Evolutionary conservation across 2,329 filamentous ascomycete genomes (phyloP).

Genomic region (Metarhizium rileyi): DNA sequence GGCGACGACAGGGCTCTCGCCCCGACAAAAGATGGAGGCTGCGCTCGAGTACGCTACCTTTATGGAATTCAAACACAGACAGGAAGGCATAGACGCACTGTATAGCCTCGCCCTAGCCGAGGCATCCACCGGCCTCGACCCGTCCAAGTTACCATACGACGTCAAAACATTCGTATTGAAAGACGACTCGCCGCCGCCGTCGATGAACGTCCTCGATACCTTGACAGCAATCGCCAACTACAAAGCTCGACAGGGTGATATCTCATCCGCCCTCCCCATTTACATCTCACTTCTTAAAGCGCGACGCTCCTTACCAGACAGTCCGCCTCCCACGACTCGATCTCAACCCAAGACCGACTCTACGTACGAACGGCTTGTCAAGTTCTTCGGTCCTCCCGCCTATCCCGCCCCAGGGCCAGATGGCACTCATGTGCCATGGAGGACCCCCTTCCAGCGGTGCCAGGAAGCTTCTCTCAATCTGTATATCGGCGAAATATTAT

Average conservation of each 20-base stretch:
- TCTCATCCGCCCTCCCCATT: conserved; percentile 66
- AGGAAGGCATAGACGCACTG: conserved; percentile 58
- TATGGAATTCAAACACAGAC: conserved; percentile 65
- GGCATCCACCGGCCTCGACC: conserved; percentile 47
- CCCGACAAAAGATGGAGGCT: conserved; percentile 71
- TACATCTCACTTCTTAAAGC: conserved; percentile 78
- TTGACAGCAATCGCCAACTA: conserved; percentile 73
- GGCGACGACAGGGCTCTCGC: conserved; percentile 67
- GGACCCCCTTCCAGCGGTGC: conserved; percentile 58
- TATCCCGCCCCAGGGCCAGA: conserved; percentile 65
- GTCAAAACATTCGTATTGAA: conserved; percentile 53
- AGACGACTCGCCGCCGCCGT: conserved; percentile 46
- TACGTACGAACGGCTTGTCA: conserved; percentile 13
- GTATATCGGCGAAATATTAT: conserved; percentile 91
- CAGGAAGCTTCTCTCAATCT: conserved; percentile 80
- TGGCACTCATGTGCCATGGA: conserved; percentile 57
- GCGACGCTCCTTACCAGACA: conserved; percentile 48
- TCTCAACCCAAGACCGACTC: conserved; percentile 7
- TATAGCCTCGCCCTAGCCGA: conserved; percentile 70
- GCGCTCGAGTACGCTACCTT: conserved; percentile 77
- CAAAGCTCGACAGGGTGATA: conserved; percentile 58
- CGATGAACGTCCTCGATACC: conserved; percentile 64
- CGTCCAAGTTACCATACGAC: conserved; percentile 39
- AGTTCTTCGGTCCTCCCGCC: conserved; percentile 34
- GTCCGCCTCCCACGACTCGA: conserved; percentile 16